Evolutionary conservation across 2,329 filamentous ascomycete species (phyloP).

Genomic region (Canariomyces notabilis): DNA sequence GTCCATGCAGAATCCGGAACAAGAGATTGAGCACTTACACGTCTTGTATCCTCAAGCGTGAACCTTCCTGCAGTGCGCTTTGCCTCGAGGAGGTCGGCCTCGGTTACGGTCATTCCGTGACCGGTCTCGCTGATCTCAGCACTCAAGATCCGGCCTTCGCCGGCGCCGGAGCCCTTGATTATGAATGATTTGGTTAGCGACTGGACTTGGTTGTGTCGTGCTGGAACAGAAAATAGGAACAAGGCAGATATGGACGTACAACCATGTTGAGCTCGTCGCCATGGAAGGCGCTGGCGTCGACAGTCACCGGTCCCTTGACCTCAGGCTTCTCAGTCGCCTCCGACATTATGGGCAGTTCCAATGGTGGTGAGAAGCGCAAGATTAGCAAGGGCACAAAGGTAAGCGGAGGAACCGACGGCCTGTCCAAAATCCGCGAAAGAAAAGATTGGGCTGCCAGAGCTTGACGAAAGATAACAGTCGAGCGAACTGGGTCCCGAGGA

Average conservation of each 20-base stretch:
- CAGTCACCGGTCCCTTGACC: not conserved
- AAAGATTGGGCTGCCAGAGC: not conserved
- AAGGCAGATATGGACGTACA: slow-evolving; percentile 1
- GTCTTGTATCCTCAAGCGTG: slow-evolving; percentile 20
- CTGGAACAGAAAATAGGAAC: no score
- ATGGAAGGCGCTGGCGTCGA: not conserved
- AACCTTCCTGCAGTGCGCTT: slow-evolving; percentile 13
- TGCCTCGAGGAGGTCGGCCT: slow-evolving; percentile 20
- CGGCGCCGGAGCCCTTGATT: slow-evolving; percentile 5
- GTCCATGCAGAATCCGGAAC: not conserved
- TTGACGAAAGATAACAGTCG: not conserved
- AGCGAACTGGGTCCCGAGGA: not conserved
- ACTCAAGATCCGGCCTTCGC: not conserved
- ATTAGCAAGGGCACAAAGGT: not conserved
- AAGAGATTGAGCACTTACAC: slow-evolving; percentile 5
- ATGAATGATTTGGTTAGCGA: not conserved
- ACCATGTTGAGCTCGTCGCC: slow-evolving; percentile 4
- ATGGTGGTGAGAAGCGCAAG: not conserved
- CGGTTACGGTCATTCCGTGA: slow-evolving; percentile 15
- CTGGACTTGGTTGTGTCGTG: no score
- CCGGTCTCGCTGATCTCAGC: slow-evolving; percentile 3
- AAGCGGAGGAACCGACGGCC: not conserved
- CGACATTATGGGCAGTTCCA: slow-evolving; percentile 8
- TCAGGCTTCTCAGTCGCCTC: slow-evolving; percentile 7
- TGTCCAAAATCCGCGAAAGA: not conserved